Evolutionary conservation across 1,139 yeast genomes (phyloP), one percentile per base, ranked within the genome.

Genomic region (Suhomyces maxii): DNA sequence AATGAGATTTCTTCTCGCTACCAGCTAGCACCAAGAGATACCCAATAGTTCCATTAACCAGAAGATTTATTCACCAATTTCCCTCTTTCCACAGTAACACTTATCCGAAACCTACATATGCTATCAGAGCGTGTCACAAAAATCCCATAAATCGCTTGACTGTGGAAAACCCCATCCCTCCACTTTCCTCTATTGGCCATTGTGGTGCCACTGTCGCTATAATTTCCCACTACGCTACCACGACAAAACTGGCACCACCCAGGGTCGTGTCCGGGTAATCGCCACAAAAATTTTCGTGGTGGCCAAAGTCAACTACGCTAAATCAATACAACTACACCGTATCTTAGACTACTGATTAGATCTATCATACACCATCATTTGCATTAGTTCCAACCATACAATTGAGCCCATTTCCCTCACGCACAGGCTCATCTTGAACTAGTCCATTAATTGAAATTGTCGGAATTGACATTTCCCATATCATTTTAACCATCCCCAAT

Each of bases 311-410:
- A 28, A 42, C 35, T 31, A 36, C 26, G 26, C 39, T 41, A 26
- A 34, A 37, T 13, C 41, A 31, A 23, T 30, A 41, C 23, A 18
- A 18, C 23, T 12, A 37, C 39, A 36, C 39, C 26, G 56, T 56
- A 52, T 53, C 48, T 47, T 64, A 59, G 68, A 64, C 68, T 64
- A 64, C 68, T 64, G 67, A 64, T 60, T 64, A 64, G 68, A 64
- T 64, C 68, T 60, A 52, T 52, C 50, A 53, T 51, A 52, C 58
- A 25, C 18, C 39, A 12, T n/a, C 42, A 39, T 37, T 18, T 41
- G 48, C 42, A 41, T 44, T 31, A 32, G 39, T 26, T 37, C 26
- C 40, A 13, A 28, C 8, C 7, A 3, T 11, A 36, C 40, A 39
- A n/a, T 35, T 26, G 34, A 33, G 36, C 40, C 31, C 31, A n/a